These are phyloP conservation scores for Avena sativa DNA, from an alignment of 176 grass and related monocot species.

Conservation along the genomic window DNA sequence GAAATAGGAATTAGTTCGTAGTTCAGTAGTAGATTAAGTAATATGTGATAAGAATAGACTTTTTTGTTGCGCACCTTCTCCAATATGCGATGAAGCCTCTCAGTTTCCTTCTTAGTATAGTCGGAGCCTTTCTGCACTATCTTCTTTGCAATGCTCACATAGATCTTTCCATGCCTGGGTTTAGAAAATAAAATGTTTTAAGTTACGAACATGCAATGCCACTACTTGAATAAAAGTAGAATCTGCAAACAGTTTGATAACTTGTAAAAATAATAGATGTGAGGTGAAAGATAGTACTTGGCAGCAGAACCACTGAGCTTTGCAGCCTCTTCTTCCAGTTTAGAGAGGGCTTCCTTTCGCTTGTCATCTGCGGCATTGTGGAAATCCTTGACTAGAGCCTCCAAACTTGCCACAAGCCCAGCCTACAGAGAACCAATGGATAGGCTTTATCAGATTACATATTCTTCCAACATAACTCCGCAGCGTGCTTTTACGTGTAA, in stretches of 20 bases:
- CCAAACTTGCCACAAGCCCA: slow-evolving; percentile 70
- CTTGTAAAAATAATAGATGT: neutral
- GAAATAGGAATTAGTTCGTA: slow-evolving; percentile 35
- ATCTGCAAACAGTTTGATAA: neutral
- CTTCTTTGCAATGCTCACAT: slow-evolving; percentile 82
- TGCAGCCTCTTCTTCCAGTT: slow-evolving; percentile 86
- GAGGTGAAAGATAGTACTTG: slow-evolving; percentile 56
- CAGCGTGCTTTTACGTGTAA: slow-evolving; percentile 17
- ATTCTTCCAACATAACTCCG: neutral
- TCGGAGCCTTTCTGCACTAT: slow-evolving; percentile 69
- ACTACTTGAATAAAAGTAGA: neutral
- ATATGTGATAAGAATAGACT: slow-evolving; percentile 7
- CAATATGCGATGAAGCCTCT: slow-evolving; percentile 84
- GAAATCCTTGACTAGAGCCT: slow-evolving; percentile 89
- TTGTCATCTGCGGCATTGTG: slow-evolving; percentile 62
- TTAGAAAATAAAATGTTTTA: slow-evolving; percentile 6
- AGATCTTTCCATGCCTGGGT: slow-evolving; percentile 82
- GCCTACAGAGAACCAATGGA: slow-evolving; percentile 64
- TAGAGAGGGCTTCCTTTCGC: slow-evolving; percentile 68
- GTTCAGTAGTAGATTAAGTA: slow-evolving; percentile 14
- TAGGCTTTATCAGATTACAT: neutral
- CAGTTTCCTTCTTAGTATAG: slow-evolving; percentile 83
- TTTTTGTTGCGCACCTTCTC: slow-evolving; percentile 65
- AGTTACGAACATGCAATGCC: neutral
- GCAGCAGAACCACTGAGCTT: slow-evolving; percentile 89